Evolutionary conservation across 2,329 filamentous ascomycete species (phyloP).

Genomic region (Alternaria consortialis): DNA sequence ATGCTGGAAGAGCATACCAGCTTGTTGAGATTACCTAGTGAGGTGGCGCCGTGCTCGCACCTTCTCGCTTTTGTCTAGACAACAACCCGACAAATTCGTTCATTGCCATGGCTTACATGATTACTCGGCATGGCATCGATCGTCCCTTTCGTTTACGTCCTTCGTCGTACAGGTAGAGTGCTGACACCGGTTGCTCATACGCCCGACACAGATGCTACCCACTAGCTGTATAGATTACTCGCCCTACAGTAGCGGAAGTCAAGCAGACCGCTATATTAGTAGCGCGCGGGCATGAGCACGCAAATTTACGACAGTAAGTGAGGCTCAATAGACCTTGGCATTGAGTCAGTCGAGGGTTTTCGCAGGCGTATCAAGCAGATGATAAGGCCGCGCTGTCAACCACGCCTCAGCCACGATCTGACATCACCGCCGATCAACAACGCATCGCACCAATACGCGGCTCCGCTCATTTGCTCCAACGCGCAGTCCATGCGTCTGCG

Average conservation of each 20-base stretch:
- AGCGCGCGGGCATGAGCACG: not conserved
- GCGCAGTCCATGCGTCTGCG: constrained; percentile 16
- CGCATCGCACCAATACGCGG: constrained; percentile 14
- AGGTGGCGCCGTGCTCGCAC: not conserved
- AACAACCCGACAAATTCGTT: not conserved
- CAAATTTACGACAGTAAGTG: not conserved
- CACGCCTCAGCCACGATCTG: constrained; percentile 17
- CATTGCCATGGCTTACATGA: constrained; percentile 8
- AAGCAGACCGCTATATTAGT: not conserved
- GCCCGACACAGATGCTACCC: not conserved
- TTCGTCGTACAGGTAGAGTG: constrained; percentile 3
- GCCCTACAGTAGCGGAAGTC: not conserved
- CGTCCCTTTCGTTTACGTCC: not conserved
- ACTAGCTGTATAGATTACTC: not conserved
- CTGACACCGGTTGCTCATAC: constrained; percentile 12
- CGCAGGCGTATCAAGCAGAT: constrained; percentile 4
- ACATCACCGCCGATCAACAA: constrained; percentile 19
- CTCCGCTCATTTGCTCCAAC: constrained; percentile 16
- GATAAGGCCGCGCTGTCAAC: constrained; percentile 7
- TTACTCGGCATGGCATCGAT: constrained; percentile 4
- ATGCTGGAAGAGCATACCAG: not conserved
- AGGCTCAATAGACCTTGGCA: not conserved
- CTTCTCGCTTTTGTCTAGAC: not conserved
- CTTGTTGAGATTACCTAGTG: not conserved
- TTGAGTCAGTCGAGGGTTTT: constrained; percentile 4